Conservation (phyloP, 176 grass and related monocot species). For the Carex littledalei region DNA sequence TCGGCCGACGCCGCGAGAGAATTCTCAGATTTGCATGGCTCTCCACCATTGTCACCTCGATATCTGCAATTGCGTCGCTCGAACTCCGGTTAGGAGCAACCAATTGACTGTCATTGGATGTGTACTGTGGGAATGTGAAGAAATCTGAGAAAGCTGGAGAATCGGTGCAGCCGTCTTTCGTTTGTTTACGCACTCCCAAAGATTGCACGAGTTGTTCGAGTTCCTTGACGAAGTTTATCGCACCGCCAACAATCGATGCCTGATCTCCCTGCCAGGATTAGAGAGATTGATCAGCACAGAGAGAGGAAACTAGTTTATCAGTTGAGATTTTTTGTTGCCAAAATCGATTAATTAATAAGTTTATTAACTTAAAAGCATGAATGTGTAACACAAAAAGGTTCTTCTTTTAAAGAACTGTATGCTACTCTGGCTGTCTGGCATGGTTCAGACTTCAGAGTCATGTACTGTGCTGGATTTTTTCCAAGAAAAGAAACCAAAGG, state of each 20-base stretch:
- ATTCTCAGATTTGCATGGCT: constrained; percentile 48
- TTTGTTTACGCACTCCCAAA: constrained; percentile 42
- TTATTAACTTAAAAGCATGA: neutral
- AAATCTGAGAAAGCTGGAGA: constrained; percentile 34
- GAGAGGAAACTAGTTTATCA: neutral
- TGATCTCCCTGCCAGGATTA: constrained; percentile 52
- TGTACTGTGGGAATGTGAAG: constrained; percentile 84
- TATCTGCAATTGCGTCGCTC: constrained; percentile 30
- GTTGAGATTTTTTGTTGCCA: neutral
- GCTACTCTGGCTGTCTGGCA: neutral
- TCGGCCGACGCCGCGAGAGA: constrained; percentile 32
- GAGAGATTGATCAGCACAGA: neutral
- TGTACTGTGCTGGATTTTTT: neutral
- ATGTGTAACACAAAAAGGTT: constrained; percentile 5
- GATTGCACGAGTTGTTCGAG: constrained; percentile 67
- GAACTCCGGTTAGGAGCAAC: neutral
- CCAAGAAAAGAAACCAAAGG: constrained; percentile 13
- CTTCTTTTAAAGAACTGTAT: constrained; percentile 14
- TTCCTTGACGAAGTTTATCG: constrained; percentile 91
- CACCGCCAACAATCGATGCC: constrained; percentile 86
- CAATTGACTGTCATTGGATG: neutral
- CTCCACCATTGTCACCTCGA: constrained; percentile 58
- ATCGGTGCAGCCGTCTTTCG: neutral
- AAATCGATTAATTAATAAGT: neutral
- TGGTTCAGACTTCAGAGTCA: neutral